Percentiles rank a stretch among this genome's conserved stretches.
Conservation (phyloP, 2,329 filamentous ascomycete genomes). For the Incumbomyces lentus region DNA sequence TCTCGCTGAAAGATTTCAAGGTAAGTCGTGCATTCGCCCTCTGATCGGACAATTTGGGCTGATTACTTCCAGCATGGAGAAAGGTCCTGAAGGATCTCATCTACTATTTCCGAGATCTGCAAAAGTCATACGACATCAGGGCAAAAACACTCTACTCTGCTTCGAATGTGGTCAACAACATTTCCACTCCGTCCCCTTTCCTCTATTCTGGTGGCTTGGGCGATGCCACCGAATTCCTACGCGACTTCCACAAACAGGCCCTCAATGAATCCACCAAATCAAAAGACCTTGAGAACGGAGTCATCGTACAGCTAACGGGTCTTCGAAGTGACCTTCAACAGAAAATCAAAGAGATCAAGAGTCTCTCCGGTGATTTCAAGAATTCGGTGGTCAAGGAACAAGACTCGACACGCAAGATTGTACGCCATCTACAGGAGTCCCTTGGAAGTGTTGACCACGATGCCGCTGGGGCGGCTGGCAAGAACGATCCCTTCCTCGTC, state of each 20-base stretch:
- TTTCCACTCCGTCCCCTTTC: slow-evolving; percentile 63
- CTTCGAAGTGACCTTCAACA: slow-evolving; percentile 79
- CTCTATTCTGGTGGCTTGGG: slow-evolving; percentile 72
- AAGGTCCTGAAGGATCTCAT: slow-evolving; percentile 93
- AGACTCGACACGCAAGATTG: slow-evolving; percentile 67
- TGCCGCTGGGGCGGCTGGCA: slow-evolving; percentile 62
- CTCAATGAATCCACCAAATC: slow-evolving; percentile 78
- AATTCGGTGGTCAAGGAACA: slow-evolving; percentile 94
- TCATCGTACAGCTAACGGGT: slow-evolving; percentile 76
- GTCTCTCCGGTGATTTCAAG: slow-evolving; percentile 86
- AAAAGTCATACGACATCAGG: slow-evolving; percentile 75
- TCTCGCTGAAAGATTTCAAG: slow-evolving; percentile 77
- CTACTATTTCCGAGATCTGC: slow-evolving; percentile 84
- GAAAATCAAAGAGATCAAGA: slow-evolving; percentile 98
- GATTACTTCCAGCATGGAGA: slow-evolving; percentile 62
- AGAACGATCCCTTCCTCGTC: slow-evolving; percentile 84
- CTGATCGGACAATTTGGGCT: not conserved
- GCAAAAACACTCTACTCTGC: slow-evolving; percentile 75
- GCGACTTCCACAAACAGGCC: slow-evolving; percentile 71
- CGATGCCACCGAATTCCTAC: slow-evolving; percentile 71
- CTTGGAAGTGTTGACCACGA: slow-evolving; percentile 72
- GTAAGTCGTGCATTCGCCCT: slow-evolving; percentile 37
- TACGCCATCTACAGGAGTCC: slow-evolving; percentile 70
- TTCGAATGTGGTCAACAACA: slow-evolving; percentile 74
- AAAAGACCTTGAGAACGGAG: slow-evolving; percentile 79